A percentile compares a stretch with the other conserved stretches of the same genome.
Conservation (phyloP, 805 yeast genomes). For the Spathaspora arborariae region DNA sequence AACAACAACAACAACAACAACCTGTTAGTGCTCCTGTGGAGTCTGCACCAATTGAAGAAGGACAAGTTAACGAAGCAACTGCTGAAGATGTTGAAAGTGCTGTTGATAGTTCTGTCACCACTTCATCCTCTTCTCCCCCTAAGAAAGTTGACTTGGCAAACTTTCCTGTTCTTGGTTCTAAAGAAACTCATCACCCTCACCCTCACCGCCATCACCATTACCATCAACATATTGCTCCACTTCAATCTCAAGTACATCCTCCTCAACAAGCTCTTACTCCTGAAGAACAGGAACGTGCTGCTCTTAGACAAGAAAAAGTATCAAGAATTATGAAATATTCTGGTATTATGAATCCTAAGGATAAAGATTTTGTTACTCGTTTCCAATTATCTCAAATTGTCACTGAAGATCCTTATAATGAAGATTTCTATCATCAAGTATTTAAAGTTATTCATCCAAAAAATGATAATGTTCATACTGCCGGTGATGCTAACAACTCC, state of each 20-base stretch:
- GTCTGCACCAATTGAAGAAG: constrained; percentile 2
- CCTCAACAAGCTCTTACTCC: constrained; percentile 47
- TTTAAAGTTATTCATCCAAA: constrained; percentile 57
- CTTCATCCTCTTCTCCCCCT: constrained; percentile 1
- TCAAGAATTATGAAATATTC: constrained; percentile 74
- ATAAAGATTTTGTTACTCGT: constrained; percentile 91
- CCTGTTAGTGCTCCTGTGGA: not conserved
- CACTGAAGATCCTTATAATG: constrained; percentile 94
- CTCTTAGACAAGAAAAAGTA: constrained; percentile 70
- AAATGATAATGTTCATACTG: constrained; percentile 30
- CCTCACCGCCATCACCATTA: constrained; percentile 5
- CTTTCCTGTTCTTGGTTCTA: constrained; percentile 53
- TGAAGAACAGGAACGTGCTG: constrained; percentile 67
- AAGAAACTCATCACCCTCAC: constrained; percentile 22
- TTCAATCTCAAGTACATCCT: constrained; percentile 22
- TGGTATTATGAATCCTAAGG: constrained; percentile 96
- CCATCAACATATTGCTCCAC: constrained; percentile 21
- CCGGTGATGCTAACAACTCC: constrained; percentile 55
- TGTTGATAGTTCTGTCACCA: not conserved
- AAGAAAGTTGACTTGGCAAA: constrained; percentile 38
- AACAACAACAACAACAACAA: constrained; percentile 6
- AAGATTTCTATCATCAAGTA: constrained; percentile 94
- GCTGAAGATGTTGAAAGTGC: not conserved
- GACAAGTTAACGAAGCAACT: constrained; percentile 2
- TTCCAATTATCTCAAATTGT: constrained; percentile 94